These are phyloP conservation scores for Epichloe sibirici DNA, from an alignment of 2,329 filamentous ascomycete genomes.

Conservation along the genomic window DNA sequence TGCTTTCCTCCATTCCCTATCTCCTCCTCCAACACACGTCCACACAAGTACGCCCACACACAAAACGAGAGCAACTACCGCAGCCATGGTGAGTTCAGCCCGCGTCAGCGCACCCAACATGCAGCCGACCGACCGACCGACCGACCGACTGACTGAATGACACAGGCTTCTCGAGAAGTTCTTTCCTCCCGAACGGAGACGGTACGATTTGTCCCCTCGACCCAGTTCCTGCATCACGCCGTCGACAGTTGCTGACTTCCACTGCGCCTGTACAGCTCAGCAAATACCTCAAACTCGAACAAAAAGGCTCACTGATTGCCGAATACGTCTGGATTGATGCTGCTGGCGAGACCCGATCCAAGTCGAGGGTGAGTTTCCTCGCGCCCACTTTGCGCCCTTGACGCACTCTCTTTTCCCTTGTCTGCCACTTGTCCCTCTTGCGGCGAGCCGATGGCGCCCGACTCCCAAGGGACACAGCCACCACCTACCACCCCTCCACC, in stretches of 20 bases:
- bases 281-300: slow-evolving; percentile 85
- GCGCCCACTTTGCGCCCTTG: not conserved
- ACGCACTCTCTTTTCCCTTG: not conserved
- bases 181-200: slow-evolving; percentile 21
- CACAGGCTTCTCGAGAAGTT: slow-evolving; percentile 16
- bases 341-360: slow-evolving; percentile 73
- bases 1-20: not conserved
- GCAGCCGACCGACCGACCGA: not conserved
- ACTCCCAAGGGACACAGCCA: slow-evolving; percentile 4
- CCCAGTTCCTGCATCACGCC: not conserved
- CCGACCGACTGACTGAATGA: not conserved
- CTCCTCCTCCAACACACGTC: not conserved
- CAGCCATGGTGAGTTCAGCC: slow-evolving; percentile 12
- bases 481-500: not conserved
- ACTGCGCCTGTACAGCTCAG: slow-evolving; percentile 48
- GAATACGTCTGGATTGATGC: slow-evolving; percentile 97
- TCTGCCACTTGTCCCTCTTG: too few relatives aligned
- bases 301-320: slow-evolving; percentile 79
- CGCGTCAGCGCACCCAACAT: not conserved
- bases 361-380: slow-evolving; percentile 70
- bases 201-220: slow-evolving; percentile 13
- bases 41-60: not conserved
- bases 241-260: slow-evolving; percentile 12
- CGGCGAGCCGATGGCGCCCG: slow-evolving; percentile 1
- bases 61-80: not conserved